These are phyloP conservation scores for Isatis lusitanica DNA, from an alignment of 441 rosid species.

Conservation along the genomic window DNA sequence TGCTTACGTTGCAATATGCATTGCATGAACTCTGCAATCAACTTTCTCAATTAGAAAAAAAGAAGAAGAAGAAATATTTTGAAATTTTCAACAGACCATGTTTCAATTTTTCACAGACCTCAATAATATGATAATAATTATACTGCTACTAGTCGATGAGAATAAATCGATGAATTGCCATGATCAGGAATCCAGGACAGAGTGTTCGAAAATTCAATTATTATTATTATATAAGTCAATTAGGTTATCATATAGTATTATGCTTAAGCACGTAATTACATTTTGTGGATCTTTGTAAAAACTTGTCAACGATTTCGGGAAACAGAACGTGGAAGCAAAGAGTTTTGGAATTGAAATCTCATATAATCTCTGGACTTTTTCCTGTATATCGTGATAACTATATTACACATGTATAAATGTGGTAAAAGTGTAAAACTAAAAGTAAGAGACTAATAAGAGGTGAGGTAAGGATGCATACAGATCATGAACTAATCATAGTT, in stretches of 20 bases:
- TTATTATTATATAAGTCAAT: constrained; percentile 12
- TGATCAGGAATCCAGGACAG: constrained; percentile 22
- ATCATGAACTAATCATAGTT: not conserved
- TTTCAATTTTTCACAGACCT: constrained; percentile 10
- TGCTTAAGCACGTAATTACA: constrained; percentile 35
- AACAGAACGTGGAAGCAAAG: constrained; percentile 34
- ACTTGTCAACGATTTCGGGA: constrained; percentile 29
- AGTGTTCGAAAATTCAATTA: not conserved
- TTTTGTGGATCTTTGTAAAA: constrained; percentile 1
- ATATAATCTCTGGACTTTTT: not conserved
- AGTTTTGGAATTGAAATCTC: not conserved
- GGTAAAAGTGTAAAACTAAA: too few species aligned
- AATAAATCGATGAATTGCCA: constrained; percentile 21
- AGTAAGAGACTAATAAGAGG: too few species aligned
- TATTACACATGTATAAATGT: not conserved
- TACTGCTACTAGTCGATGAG: constrained; percentile 20
- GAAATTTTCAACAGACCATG: constrained; percentile 29
- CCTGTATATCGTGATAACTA: not conserved
- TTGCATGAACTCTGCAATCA: constrained; percentile 34
- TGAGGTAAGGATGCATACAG: too few species aligned
- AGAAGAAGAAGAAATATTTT: not conserved
- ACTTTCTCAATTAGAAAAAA: not conserved
- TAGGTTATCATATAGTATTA: constrained; percentile 17
- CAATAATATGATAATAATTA: constrained; percentile 2
- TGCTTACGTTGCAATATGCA: constrained; percentile 33